Percentiles rank a stretch among this genome's conserved stretches.
Conservation (phyloP, 306 rosid species). For the Leucaena leucocephala region DNA sequence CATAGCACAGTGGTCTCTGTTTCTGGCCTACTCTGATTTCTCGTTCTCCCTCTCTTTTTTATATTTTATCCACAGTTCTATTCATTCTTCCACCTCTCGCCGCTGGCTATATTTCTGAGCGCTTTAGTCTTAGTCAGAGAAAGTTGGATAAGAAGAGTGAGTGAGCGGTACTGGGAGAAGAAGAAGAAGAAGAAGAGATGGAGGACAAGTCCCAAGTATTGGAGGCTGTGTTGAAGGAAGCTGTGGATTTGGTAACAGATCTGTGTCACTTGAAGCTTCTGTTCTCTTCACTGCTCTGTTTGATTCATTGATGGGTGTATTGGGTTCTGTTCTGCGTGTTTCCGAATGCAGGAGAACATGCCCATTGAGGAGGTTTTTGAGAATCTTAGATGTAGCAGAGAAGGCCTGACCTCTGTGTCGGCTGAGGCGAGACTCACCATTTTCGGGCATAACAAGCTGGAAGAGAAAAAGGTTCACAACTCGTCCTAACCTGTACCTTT, state of each 20-base stretch:
- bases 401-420: slow-evolving; percentile 81
- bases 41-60: slow-evolving; percentile 22
- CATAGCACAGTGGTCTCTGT: slow-evolving; percentile 35
- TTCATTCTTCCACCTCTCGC: slow-evolving; percentile 24
- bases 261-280: slow-evolving; percentile 43
- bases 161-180: slow-evolving; percentile 4
- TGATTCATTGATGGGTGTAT: slow-evolving; percentile 25
- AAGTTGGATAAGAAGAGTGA: slow-evolving; percentile 35
- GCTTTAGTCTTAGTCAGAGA: slow-evolving; percentile 47
- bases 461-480: slow-evolving; percentile 69
- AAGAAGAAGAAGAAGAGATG: slow-evolving; percentile 42
- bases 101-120: slow-evolving; percentile 45
- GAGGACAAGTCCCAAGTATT: slow-evolving; percentile 78
- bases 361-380: slow-evolving; percentile 97
- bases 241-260: slow-evolving; percentile 98
- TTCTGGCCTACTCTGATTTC: slow-evolving; percentile 34
- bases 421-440: slow-evolving; percentile 86
- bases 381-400: slow-evolving; percentile 95
- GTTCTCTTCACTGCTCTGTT: slow-evolving; percentile 6
- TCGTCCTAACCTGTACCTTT: neutral
- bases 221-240: slow-evolving; percentile 94
- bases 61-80: slow-evolving; percentile 1
- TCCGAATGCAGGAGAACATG: slow-evolving; percentile 78
- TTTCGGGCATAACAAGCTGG: slow-evolving; percentile 96
- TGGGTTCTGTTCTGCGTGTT: slow-evolving; percentile 19